Evolutionary conservation across 768 basidiomycete genomes (phyloP).

Genomic region (Rhodocollybia butyracea): DNA sequence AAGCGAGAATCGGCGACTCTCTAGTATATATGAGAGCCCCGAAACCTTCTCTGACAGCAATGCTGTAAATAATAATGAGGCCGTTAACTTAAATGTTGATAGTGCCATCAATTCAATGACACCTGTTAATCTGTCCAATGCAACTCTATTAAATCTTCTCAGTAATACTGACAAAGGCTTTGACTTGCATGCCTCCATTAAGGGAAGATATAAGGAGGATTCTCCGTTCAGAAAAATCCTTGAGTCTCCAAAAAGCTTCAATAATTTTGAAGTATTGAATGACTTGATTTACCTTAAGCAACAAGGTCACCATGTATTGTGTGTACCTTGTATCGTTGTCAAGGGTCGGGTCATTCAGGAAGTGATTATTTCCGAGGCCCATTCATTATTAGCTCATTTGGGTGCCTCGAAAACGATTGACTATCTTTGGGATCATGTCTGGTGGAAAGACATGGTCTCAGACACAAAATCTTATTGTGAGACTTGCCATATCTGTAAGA

Average conservation of each 20-base stretch:
- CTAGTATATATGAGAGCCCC: no score
- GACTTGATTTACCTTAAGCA: slow-evolving; percentile 11
- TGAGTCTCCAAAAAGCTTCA: slow-evolving; percentile 9
- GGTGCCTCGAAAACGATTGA: slow-evolving; percentile 24
- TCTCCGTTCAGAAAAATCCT: slow-evolving; percentile 14
- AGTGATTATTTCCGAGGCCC: slow-evolving; percentile 28
- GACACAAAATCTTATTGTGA: slow-evolving; percentile 22
- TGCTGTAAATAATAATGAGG: no score
- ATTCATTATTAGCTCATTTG: slow-evolving; percentile 30
- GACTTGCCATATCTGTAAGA: slow-evolving; percentile 13
- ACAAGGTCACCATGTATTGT: slow-evolving; percentile 3
- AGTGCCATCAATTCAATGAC: no score
- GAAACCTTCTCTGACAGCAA: no score
- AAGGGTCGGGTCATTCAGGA: slow-evolving; percentile 16
- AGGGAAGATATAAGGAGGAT: slow-evolving; percentile 14
- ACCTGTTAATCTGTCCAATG: no score
- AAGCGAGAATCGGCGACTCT: no score
- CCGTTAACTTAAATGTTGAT: background rate
- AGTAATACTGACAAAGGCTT: background rate
- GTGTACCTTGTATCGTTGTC: slow-evolving; percentile 9
- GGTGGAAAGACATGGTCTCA: slow-evolving; percentile 15
- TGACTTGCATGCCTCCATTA: slow-evolving; percentile 11
- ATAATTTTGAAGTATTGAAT: slow-evolving; percentile 13
- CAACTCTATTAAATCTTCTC: no score
- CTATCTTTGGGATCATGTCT: slow-evolving; percentile 18